Evolutionary conservation across 768 basidiomycete genomes (phyloP), one percentile per base, ranked within the genome.

Genomic region (Phlebiopsis gigantea): DNA sequence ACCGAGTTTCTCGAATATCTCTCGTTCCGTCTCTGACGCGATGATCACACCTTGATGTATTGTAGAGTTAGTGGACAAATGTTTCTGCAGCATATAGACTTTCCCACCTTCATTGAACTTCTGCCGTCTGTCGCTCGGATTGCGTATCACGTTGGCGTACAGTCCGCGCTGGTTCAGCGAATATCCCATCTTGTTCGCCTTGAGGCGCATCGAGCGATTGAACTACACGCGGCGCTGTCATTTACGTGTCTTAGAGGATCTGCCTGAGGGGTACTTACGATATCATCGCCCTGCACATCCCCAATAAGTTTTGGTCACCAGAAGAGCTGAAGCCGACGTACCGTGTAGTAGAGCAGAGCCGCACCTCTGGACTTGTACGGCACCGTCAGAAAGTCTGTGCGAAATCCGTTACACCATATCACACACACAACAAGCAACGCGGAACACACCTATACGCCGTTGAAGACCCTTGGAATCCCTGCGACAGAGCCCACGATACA

Each of bases 321-420:
- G 34, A 12, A 28, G 46, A 12, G 14, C 3, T 14, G 19, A 17
- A 46, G n/a, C n/a, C 34, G 17, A 71, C 79, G 64, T 59, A 87
- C 91, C 0, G 94, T 96, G 67, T 93, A 97, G 69, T 97, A 97
- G n/a, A 97, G 71, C 51, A 94, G 70, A 0, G 93, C 93, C 1
- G 88, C 93, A 0, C 94, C 95, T 64, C 86, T 80, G 25, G 78
- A 81, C 51, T 73, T 70, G 80, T 86, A 94, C 1, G 94, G 92
- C 1, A 95, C 82, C 17, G 84, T 84, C 28, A 97, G 73, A 59
- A 95, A 86, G 65, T 96, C 93, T 79, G 45, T 4, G n/a, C n/a
- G n/a, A n/a, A n/a, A n/a, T n/a, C n/a, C n/a, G n/a, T n/a, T n/a
- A n/a, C n/a, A n/a, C n/a, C n/a, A n/a, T 10, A 19, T n/a, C n/a